Base-by-base conservation (phyloP, 2,329 filamentous ascomycete species). In the Fusarium torulosum region DNA sequence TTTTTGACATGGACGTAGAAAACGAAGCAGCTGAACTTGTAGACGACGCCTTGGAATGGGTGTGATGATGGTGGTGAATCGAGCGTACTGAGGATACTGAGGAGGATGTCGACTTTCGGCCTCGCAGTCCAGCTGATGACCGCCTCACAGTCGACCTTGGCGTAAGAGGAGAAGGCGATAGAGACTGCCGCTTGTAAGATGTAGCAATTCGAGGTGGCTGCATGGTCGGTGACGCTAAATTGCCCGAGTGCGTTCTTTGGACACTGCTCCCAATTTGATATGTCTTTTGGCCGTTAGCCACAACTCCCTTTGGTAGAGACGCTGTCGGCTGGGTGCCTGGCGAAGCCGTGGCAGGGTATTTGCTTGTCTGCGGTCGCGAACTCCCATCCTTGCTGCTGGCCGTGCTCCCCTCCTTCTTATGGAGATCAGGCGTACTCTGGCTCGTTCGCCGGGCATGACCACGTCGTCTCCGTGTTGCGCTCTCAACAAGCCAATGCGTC, bases 51-150 rank as follows among this genome's bases (percentile, higher is more conserved):
- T 98, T 98, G 21, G 94, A 97, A 77, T 97, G 95, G 2, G 91
- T 90, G 76, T 96, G 92, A 53, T 91, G 89, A 68, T 93, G 91
- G 70, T 94, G 92, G 73, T 95, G 94, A 75, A 98, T 93, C 43
- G 92, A 96, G 59, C 96, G 90, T 58, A 99, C 90, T 0, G 94
- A 97, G 1, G 94, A 97, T 17, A 99, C 90, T 0, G 94, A 98
- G 0, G 94, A 97, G 0, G 94, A 97, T 0, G 96, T 99, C 1
- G 95, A 98, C 77, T 98, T 98, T 63, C 96, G 89, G 37, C 96
- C 95, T 27, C 94, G 88, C 43, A 98, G 85, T 29, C 95, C 94
- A 42, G 86, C 88, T 7, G 93, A 97, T 4, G 93, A 89, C 35
- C 94, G 91, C 13, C 96, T 89, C 73, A 96, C 91, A 1, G 92